These are phyloP conservation scores for Didymella exigua DNA, from an alignment of 2,329 filamentous ascomycete genomes.

Conservation along the genomic window DNA sequence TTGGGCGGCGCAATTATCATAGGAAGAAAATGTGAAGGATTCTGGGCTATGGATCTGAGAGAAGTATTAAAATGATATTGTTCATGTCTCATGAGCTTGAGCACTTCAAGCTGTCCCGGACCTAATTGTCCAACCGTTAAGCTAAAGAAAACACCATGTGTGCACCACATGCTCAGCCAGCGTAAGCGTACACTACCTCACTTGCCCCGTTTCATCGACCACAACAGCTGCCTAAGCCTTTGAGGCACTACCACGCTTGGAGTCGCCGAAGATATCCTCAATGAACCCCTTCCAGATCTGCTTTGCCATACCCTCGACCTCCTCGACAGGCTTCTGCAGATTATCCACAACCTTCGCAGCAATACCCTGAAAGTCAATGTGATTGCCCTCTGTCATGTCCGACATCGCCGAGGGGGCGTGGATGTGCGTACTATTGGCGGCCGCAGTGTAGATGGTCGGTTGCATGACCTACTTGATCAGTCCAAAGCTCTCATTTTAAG, in stretches of 20 bases:
- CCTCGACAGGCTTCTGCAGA: constrained; percentile 46
- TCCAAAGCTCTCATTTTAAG: constrained; percentile 17
- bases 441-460: constrained; percentile 62
- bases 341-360: constrained; percentile 55
- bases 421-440: constrained; percentile 55
- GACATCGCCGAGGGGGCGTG: constrained; percentile 60
- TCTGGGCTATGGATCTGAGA: not conserved
- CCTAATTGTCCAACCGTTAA: constrained; percentile 12
- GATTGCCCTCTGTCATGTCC: constrained; percentile 63
- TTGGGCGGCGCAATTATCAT: not conserved
- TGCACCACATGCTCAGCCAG: not conserved
- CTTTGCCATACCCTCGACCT: constrained; percentile 51
- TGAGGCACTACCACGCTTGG: constrained; percentile 33
- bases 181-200: not conserved
- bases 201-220: not conserved
- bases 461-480: constrained; percentile 55
- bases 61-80: constrained; percentile 17
- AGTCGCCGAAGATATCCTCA: constrained; percentile 57
- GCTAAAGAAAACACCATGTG: constrained; percentile 5
- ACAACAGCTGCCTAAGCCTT: constrained; percentile 23
- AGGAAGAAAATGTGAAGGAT: not conserved
- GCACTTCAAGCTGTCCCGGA: constrained; percentile 41
- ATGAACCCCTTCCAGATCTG: constrained; percentile 56
- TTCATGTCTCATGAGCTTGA: constrained; percentile 45
- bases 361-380: constrained; percentile 62